Conservation (phyloP, 805 yeast species). For the Metschnikowia cerradonensis region DNA sequence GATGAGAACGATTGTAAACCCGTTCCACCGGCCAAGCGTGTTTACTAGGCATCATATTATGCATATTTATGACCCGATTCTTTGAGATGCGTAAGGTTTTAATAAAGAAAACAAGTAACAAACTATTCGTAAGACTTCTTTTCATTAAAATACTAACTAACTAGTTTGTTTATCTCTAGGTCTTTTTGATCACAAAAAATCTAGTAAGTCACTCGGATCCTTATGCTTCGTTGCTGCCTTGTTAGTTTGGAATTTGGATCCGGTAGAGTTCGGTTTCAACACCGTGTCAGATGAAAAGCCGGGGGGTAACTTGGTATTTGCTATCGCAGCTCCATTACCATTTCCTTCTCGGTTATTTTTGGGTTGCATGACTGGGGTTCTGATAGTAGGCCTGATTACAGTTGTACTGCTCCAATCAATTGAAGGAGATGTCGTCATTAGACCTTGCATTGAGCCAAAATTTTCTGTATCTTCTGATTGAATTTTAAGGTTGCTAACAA, state of each 20-base stretch:
- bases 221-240: background rate
- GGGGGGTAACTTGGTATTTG: constrained; percentile 25
- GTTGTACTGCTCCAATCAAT: background rate
- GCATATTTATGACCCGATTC: background rate
- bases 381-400: background rate
- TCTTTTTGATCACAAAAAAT: background rate
- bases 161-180: background rate
- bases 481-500: background rate
- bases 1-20: constrained; percentile 91
- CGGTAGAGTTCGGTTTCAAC: constrained; percentile 23
- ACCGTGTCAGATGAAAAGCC: constrained; percentile 28
- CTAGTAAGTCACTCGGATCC: background rate
- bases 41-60: constrained; percentile 49
- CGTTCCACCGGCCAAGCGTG: constrained; percentile 96
- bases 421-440: background rate
- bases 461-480: background rate
- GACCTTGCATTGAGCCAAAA: background rate
- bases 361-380: background rate
- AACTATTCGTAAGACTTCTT: background rate
- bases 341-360: background rate
- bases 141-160: background rate
- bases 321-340: background rate
- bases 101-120: background rate
- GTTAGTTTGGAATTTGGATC: background rate
- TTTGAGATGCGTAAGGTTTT: background rate